Conservation (phyloP, 2,329 filamentous ascomycete genomes). For the Venturia aucupariae region DNA sequence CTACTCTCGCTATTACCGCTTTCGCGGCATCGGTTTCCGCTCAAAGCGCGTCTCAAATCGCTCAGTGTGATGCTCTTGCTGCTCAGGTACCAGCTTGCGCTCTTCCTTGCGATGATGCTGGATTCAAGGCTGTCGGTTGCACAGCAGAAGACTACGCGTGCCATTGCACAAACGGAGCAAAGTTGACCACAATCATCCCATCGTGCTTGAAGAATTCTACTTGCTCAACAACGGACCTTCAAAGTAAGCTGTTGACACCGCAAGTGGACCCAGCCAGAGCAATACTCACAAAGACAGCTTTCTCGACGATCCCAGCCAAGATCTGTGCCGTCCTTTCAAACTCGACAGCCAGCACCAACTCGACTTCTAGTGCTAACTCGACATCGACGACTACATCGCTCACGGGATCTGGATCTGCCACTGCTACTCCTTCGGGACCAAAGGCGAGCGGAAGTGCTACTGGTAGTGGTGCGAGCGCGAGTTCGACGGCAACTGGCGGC, state of each 20-base stretch:
- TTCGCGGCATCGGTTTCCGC: not conserved
- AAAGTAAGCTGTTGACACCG: not conserved
- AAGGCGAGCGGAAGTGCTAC: not conserved
- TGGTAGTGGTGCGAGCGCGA: not conserved
- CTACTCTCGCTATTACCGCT: not conserved
- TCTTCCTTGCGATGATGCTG: constrained; percentile 7
- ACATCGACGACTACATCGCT: not conserved
- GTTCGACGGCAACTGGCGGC: not conserved
- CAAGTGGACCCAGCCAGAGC: not conserved
- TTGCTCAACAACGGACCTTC: not conserved
- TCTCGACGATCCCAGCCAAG: not conserved
- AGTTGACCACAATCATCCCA: not conserved
- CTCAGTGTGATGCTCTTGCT: not conserved
- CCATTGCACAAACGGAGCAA: not conserved
- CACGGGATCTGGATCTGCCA: not conserved
- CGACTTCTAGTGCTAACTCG: not conserved
- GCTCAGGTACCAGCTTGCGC: constrained; percentile 8
- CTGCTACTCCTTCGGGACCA: not conserved
- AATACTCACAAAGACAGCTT: not conserved
- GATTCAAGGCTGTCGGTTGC: not conserved
- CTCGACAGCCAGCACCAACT: not conserved
- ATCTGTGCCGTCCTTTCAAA: constrained; percentile 1
- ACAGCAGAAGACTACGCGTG: not conserved
- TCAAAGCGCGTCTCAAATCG: constrained; percentile 7
- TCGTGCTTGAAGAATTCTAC: not conserved